Evolutionary conservation across 2,329 filamentous ascomycete species (phyloP).

Genomic region (Aspergillus piperis): DNA sequence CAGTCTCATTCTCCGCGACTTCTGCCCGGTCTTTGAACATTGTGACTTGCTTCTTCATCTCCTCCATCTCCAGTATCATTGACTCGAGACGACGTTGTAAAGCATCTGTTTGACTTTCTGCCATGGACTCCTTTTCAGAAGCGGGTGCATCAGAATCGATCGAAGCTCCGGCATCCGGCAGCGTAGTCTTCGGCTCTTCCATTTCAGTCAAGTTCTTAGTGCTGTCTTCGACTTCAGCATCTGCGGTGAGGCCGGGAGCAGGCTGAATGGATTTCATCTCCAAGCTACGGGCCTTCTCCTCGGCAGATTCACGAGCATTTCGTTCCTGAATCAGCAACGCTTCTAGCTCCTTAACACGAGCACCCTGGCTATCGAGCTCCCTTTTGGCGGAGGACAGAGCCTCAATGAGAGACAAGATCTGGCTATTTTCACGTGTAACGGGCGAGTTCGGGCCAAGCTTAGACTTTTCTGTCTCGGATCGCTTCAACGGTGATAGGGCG

Average conservation of each 20-base stretch:
- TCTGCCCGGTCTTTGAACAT: constrained; percentile 76
- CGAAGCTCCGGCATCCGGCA: constrained; percentile 10
- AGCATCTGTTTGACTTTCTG: constrained; percentile 43
- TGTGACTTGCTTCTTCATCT: constrained; percentile 78
- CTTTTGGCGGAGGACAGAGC: constrained; percentile 80
- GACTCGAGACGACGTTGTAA: constrained; percentile 72
- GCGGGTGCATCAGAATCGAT: constrained; percentile 19
- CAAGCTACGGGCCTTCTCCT: constrained; percentile 74
- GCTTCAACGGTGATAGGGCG: constrained; percentile 63
- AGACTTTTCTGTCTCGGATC: constrained; percentile 73
- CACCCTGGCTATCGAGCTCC: constrained; percentile 80
- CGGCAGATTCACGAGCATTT: constrained; percentile 77
- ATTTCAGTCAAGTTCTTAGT: not conserved
- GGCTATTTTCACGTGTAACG: constrained; percentile 61
- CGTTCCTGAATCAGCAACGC: constrained; percentile 76
- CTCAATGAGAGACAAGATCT: constrained; percentile 82
- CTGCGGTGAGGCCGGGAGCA: constrained; percentile 14
- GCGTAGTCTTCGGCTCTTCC: constrained; percentile 16
- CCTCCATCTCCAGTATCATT: constrained; percentile 77
- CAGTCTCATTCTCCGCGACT: constrained; percentile 74
- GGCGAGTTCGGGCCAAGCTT: constrained; percentile 55
- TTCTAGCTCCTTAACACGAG: constrained; percentile 79
- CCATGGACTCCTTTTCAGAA: constrained; percentile 36
- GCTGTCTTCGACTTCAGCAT: constrained; percentile 6
- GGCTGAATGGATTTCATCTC: constrained; percentile 58